phyloP scores from a whole-genome alignment of 139 green algal genomes.

The Spirogloea muscicola region DNA sequence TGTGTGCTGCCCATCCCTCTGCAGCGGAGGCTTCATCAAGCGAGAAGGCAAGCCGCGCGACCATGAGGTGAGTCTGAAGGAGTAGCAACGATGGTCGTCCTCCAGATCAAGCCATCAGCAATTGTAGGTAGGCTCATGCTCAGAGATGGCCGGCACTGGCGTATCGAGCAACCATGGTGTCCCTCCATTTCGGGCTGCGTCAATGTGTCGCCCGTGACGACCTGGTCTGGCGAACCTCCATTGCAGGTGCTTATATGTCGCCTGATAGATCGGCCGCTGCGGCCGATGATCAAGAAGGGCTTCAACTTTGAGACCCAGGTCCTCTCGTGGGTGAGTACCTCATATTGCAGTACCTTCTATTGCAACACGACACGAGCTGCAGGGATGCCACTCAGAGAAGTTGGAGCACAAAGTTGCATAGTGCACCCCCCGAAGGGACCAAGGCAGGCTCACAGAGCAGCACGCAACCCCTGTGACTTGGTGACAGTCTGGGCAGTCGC shows the following conservation, averaged over 20 bases:
- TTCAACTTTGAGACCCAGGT: slow-evolving; percentile 89
- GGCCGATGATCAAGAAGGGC: slow-evolving; percentile 85
- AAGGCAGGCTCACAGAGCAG: neutral
- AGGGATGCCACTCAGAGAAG: no score
- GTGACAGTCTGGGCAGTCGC: neutral
- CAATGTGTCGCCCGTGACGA: no score
- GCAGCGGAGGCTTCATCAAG: slow-evolving; percentile 87
- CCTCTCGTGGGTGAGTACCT: slow-evolving; percentile 48
- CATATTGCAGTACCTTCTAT: neutral
- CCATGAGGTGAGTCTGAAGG: slow-evolving; percentile 45
- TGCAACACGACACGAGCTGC: neutral
- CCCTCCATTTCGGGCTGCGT: no score
- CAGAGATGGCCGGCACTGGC: neutral
- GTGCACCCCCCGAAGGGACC: neutral
- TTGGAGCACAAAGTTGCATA: neutral
- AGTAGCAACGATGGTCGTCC: neutral
- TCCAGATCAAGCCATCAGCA: neutral
- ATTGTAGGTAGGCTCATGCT: neutral
- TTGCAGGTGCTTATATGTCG: slow-evolving; percentile 73
- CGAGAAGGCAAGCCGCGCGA: slow-evolving; percentile 81
- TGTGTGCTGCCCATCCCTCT: no score
- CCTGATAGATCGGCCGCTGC: slow-evolving; percentile 88
- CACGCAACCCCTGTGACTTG: neutral
- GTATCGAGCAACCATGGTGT: neutral
- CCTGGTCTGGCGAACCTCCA: neutral